Base-by-base conservation (phyloP, 306 rosid genomes). In the Dryas drummondii region DNA sequence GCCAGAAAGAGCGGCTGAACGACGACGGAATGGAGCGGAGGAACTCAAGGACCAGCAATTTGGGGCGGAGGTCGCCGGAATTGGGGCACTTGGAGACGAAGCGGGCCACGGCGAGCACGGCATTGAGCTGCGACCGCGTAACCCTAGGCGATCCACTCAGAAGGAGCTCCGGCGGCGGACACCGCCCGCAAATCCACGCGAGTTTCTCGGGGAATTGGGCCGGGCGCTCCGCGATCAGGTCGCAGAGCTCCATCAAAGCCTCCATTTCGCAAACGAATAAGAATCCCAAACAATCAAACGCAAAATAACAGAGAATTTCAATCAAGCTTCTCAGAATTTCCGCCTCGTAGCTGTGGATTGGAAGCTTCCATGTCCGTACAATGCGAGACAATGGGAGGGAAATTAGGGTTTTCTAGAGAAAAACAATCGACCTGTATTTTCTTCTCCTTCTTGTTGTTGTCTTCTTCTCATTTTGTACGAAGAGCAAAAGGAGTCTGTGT, bases 101-200 rank as follows among this genome's bases (percentile, higher is more conserved):
- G 16, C 97, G 88, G 6, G 96, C 90, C 51, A 94, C 91, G 72
- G 93, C 97, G 66, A 86, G 87, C 48, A 94, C 84, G 76, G 98
- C 97, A 88, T 94, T 91, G 88, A 94, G 96, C 82, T 94, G 98
- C 37, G 94, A 80, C 16, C 88, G 91, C 50, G 98, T 87, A 84
- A 91, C 89, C 86, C 96, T 81, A 71, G 88, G 87, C 81, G 96
- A 91, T 90, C 97, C 92, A 22, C 83, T 56, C 0, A 86, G 80
- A 6, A 94, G 90, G 55, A 80, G 75, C 68, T 88, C 96, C 56
- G 96, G 87, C 48, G 90, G 84, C 0, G 98, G 97, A 47, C 97
- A 91, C 79, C 93, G 84, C 81, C 82, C 80, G 76, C 96, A 91
- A 76, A 94, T 84, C 98, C 98, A 91, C 0, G 91, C 80, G 2